These are phyloP conservation scores for Neonectria neomacrospora DNA, from an alignment of 2,329 filamentous ascomycete genomes.

Conservation along the genomic window DNA sequence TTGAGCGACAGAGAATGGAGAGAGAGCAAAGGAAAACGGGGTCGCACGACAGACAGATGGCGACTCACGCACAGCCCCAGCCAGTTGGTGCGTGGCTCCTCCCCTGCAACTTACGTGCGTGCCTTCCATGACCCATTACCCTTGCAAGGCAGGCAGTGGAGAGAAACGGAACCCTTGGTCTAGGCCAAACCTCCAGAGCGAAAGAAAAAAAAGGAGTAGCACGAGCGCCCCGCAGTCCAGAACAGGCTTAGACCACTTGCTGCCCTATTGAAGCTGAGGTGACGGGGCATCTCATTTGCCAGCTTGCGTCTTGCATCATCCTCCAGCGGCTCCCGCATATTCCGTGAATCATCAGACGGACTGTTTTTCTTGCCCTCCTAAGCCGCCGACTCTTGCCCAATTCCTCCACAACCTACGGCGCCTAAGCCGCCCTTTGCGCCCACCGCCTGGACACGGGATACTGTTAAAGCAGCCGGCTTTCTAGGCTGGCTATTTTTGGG, in stretches of 20 bases:
- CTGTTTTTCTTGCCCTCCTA: conserved; percentile 1
- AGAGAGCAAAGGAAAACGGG: conserved; percentile 21
- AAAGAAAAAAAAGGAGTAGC: conserved; percentile 21
- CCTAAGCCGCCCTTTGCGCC: conserved; percentile 6
- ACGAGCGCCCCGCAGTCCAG: conserved; percentile 2
- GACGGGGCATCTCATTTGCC: conserved; percentile 13
- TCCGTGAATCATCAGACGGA: neutral
- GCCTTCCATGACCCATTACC: conserved; percentile 14
- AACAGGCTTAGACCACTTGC: conserved; percentile 16
- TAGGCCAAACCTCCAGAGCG: neutral
- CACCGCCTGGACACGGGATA: neutral
- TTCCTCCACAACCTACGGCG: neutral
- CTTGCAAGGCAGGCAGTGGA: conserved; percentile 8
- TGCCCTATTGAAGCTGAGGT: conserved; percentile 11
- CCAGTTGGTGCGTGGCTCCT: conserved; percentile 18
- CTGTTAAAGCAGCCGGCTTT: conserved; percentile 20
- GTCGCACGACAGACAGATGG: conserved; percentile 18
- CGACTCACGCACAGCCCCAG: conserved; percentile 25
- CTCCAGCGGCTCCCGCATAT: neutral
- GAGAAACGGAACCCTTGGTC: neutral
- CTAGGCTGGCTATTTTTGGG: conserved; percentile 18
- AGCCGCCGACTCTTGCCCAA: neutral
- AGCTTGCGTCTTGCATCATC: neutral
- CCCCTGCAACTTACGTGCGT: conserved; percentile 20
- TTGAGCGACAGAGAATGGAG: conserved; percentile 14